Evolutionary conservation across 192 early-diverging fungal species (phyloP).

Genomic region (Podila epigama): DNA sequence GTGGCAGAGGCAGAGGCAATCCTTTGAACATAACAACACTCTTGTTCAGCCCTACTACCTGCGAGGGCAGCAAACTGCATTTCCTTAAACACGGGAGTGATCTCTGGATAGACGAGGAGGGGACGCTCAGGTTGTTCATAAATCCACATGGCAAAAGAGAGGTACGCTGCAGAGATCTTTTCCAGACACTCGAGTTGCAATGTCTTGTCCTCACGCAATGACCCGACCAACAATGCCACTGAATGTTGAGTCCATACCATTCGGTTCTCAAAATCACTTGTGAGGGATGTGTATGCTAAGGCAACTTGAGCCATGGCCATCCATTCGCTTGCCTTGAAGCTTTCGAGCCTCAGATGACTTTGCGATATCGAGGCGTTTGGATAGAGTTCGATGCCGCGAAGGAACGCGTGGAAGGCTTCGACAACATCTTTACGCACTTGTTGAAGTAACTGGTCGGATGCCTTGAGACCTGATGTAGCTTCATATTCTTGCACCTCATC

Average conservation of each 20-base stretch:
- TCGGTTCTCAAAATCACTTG: not conserved
- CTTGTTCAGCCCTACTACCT: not conserved
- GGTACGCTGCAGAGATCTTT: slow-evolving; percentile 1
- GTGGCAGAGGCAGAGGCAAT: not conserved
- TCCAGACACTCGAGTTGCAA: not conserved
- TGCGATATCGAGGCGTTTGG: not conserved
- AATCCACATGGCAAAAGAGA: slow-evolving; percentile 20
- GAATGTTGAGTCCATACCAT: slow-evolving; percentile 10
- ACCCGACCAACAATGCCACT: not conserved
- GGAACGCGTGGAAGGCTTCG: slow-evolving; percentile 9
- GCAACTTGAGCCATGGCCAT: slow-evolving; percentile 6
- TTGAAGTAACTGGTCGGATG: slow-evolving; percentile 4
- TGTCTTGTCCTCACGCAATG: slow-evolving; percentile 7
- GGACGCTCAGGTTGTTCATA: not conserved
- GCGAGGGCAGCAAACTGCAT: slow-evolving; percentile 18
- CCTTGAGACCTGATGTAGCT: not conserved
- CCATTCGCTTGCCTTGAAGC: slow-evolving; percentile 14
- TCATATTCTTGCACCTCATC: not conserved
- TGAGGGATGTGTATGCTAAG: not conserved
- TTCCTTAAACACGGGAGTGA: slow-evolving; percentile 11
- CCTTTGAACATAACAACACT: not conserved
- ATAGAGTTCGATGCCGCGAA: slow-evolving; percentile 7
- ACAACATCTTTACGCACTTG: not conserved
- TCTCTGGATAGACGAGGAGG: not conserved
- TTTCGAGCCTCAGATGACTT: too few relatives aligned